Base-by-base conservation (phyloP, 768 basidiomycete species). In the Mycena metata region DNA sequence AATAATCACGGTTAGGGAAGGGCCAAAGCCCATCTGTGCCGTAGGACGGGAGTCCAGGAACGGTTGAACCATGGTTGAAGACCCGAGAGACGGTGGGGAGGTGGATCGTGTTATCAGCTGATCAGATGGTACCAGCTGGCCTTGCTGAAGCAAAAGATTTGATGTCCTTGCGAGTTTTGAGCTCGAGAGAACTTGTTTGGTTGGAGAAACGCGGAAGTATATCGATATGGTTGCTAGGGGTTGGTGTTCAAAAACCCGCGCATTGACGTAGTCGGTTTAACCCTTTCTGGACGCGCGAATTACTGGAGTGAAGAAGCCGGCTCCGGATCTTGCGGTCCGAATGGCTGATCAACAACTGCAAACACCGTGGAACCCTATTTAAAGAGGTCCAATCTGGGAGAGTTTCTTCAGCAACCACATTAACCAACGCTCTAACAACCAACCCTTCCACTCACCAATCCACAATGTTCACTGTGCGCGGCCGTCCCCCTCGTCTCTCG, bases 391-490 rank as follows among this genome's bases (percentile, higher is more conserved):
- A 16, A 57, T 21, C n/a, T 35, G 50, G 17, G 6, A 30, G 11
- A 13, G 33, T 56, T 35, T 60, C 69, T 45, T 63, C 54, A 70
- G 69, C 64, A n/a, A 66, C 57, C 55, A 56, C 69, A 60, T 61
- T 15, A 33, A 58, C 56, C 49, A 70, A 57, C 55, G 71, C 59
- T 72, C 50, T 55, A 61, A n/a, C n/a, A 55, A 52, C 58, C 67
- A 69, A 60, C 52, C 36, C 59, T 30, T 60, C 43, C 62, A 60
- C 51, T 65, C 47, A 47, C 55, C 46, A 60, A 60, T n/a, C 67
- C 41, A 76, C 52, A 72, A 87, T 85, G 84, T 79, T 76, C 76
- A 65, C 81, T 70, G 86, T 86, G 30, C 30, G 30, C 30, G 6
- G 30, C 64, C 39, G 84, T 79, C 21, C 23, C 49, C 43, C 39